These are phyloP conservation scores for Deuterostichococcus epilithicus DNA, from an alignment of 139 green algal species.

Conservation along the genomic window DNA sequence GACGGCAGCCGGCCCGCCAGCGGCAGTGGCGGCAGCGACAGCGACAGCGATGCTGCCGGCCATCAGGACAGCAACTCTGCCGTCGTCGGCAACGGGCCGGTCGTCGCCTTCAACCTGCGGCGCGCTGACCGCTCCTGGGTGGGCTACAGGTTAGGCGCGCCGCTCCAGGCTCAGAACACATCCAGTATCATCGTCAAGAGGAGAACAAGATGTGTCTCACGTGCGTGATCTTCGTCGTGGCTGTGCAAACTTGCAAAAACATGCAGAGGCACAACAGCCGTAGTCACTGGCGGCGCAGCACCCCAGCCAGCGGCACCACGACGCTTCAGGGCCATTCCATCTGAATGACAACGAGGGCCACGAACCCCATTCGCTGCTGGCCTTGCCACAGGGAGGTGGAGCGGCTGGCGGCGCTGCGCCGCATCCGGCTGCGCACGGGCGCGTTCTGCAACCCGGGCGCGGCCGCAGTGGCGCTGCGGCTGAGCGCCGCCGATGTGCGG, in stretches of 20 bases:
- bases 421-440: constrained; percentile 72
- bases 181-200: too few relatives aligned
- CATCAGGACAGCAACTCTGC: neutral
- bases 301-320: too few relatives aligned
- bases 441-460: constrained; percentile 92
- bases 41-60: neutral
- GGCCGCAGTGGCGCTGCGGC: constrained; percentile 44
- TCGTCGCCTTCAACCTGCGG: constrained; percentile 83
- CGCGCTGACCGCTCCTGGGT: constrained; percentile 62
- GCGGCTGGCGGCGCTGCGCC: constrained; percentile 59
- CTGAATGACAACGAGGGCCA: too few relatives aligned
- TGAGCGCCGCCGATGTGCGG: constrained; percentile 38
- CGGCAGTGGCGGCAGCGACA: neutral
- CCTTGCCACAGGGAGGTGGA: constrained; percentile 45
- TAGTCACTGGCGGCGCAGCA: too few relatives aligned
- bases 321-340: too few relatives aligned
- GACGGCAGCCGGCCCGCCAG: neutral
- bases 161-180: too few relatives aligned
- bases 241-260: too few relatives aligned
- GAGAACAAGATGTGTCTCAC: too few relatives aligned
- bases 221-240: too few relatives aligned
- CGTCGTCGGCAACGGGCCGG: constrained; percentile 58
- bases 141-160: constrained; percentile 55
- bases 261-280: too few relatives aligned
- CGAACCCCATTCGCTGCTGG: neutral